These are phyloP conservation scores for Amylocystis lapponica DNA, from an alignment of 768 basidiomycete species.

Conservation along the genomic window DNA sequence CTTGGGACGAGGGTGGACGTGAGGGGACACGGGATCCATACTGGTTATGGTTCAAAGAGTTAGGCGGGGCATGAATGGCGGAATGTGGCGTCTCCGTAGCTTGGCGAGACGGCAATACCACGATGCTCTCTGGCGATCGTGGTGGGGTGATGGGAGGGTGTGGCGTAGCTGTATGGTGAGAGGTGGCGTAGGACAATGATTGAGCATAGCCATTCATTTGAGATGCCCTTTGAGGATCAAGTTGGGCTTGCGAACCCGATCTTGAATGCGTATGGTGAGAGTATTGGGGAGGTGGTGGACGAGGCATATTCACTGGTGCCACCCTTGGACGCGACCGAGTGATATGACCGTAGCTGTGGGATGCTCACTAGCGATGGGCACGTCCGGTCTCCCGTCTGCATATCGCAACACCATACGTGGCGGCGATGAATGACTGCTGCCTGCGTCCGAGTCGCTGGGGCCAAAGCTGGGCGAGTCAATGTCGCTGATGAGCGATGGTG, in stretches of 20 bases:
- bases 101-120: slow-evolving; percentile 22
- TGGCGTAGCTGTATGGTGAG: slow-evolving; percentile 9
- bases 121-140: slow-evolving; percentile 24
- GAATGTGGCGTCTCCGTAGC: slow-evolving; percentile 13
- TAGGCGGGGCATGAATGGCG: neutral
- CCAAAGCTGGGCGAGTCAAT: slow-evolving; percentile 27
- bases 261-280: slow-evolving; percentile 9
- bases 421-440: slow-evolving; percentile 44
- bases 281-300: neutral
- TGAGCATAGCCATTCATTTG: slow-evolving; percentile 14
- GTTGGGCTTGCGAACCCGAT: slow-evolving; percentile 13
- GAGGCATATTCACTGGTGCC: neutral
- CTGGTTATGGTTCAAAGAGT: neutral
- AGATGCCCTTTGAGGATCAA: slow-evolving; percentile 3
- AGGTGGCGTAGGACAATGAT: slow-evolving; percentile 21
- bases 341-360: neutral
- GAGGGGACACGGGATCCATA: neutral
- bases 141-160: slow-evolving; percentile 15
- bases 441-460: slow-evolving; percentile 35
- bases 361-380: slow-evolving; percentile 47
- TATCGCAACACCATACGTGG: slow-evolving; percentile 72
- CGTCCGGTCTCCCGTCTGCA: slow-evolving; percentile 55
- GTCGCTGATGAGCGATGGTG: slow-evolving; percentile 21
- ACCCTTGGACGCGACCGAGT: slow-evolving; percentile 4
- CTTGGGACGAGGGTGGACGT: neutral